phyloP scores from a whole-genome alignment of 805 yeast species.

The Candida koratica region DNA sequence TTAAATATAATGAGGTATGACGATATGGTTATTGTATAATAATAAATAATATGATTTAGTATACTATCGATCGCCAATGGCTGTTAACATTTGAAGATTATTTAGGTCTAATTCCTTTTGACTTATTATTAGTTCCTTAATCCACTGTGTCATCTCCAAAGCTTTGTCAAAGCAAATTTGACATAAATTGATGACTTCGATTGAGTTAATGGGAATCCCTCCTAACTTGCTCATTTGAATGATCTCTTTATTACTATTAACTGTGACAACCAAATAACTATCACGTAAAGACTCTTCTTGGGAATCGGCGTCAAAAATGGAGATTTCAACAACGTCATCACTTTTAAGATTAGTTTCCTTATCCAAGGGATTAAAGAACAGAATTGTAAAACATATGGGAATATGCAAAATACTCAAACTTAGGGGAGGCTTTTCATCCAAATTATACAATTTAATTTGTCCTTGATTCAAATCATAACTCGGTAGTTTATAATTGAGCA shows the following conservation, averaged over 20 bases:
- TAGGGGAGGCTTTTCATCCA: slow-evolving; percentile 81
- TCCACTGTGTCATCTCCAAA: slow-evolving; percentile 58
- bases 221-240: slow-evolving; percentile 91
- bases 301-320: slow-evolving; percentile 69
- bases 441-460: slow-evolving; percentile 56
- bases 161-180: slow-evolving; percentile 63
- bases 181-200: slow-evolving; percentile 62
- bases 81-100: slow-evolving; percentile 25
- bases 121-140: slow-evolving; percentile 49
- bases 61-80: slow-evolving; percentile 6
- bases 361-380: slow-evolving; percentile 69
- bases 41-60: neutral
- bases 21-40: slow-evolving; percentile 3
- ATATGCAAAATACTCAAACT: slow-evolving; percentile 81
- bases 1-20: slow-evolving; percentile 10
- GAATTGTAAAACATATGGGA: slow-evolving; percentile 85
- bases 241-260: slow-evolving; percentile 85
- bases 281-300: slow-evolving; percentile 74
- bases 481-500: slow-evolving; percentile 78
- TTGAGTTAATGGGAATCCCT: slow-evolving; percentile 77
- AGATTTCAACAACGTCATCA: slow-evolving; percentile 53
- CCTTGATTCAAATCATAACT: slow-evolving; percentile 51
- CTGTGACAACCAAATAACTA: slow-evolving; percentile 78
- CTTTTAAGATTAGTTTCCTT: slow-evolving; percentile 71
- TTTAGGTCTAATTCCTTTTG: slow-evolving; percentile 46